Evolutionary conservation across 78 protist genomes (phyloP).

Genomic region (Dictyostelium firmibasis): DNA sequence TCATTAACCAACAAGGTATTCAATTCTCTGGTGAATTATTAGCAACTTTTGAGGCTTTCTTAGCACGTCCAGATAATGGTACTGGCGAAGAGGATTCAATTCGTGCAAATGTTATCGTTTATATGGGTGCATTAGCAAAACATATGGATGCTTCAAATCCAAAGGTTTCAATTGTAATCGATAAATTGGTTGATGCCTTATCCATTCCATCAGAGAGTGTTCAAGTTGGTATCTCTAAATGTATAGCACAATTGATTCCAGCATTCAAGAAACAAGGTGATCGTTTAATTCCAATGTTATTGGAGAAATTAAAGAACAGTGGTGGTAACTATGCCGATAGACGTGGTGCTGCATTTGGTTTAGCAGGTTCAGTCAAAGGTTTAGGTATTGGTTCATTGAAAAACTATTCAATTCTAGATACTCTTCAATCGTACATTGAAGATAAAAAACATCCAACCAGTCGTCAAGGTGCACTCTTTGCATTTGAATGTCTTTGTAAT

Average conservation of each 20-base stretch:
- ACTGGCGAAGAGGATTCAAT: slow-evolving; percentile 54
- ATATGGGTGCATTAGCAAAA: slow-evolving; percentile 79
- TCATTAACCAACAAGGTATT: slow-evolving; percentile 36
- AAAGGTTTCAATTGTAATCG: slow-evolving; percentile 39
- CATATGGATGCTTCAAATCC: slow-evolving; percentile 78
- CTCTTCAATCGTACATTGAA: slow-evolving; percentile 64
- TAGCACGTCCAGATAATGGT: slow-evolving; percentile 54
- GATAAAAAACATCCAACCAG: slow-evolving; percentile 70
- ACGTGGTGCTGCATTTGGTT: slow-evolving; percentile 92
- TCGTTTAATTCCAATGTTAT: slow-evolving; percentile 50
- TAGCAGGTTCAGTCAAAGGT: slow-evolving; percentile 94
- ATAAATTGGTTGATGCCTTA: slow-evolving; percentile 42
- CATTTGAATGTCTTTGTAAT: slow-evolving; percentile 77
- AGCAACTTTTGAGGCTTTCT: slow-evolving; percentile 40
- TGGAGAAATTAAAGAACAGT: slow-evolving; percentile 14
- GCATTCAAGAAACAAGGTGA: slow-evolving; percentile 60
- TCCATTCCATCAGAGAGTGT: slow-evolving; percentile 78
- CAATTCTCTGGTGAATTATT: slow-evolving; percentile 1
- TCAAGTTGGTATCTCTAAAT: slow-evolving; percentile 61
- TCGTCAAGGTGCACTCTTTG: slow-evolving; percentile 93
- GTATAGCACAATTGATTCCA: slow-evolving; percentile 54
- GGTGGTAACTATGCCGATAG: slow-evolving; percentile 44
- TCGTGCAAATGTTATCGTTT: slow-evolving; percentile 65
- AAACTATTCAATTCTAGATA: slow-evolving; percentile 61
- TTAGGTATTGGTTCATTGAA: slow-evolving; percentile 89